Base-by-base conservation (phyloP, 305 asterid genomes). In the Fraxinus greggii region DNA sequence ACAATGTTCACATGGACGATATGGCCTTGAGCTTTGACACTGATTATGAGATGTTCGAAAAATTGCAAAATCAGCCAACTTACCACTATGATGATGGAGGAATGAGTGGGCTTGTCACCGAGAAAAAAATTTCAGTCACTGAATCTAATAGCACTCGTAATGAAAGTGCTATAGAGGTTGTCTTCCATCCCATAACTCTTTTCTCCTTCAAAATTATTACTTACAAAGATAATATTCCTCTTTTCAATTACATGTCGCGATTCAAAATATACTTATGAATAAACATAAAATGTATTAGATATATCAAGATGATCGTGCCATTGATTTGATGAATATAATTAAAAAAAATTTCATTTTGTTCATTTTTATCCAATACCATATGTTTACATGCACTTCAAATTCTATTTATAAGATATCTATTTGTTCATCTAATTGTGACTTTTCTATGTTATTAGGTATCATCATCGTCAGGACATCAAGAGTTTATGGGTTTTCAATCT, bases 101-200 rank as follows among this genome's bases (percentile, higher is more conserved):
- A 76, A 19, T 86, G 5, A 80, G 69, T 74, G 80, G 86, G 61
- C 21, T 88, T 28, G 73, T 88, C 15, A 73, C 87, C 80, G 91
- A 90, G 69, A 89, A 90, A 79, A 91, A 88, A 84, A 63, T 82
- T 72, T 83, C 96, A 0, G 83, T 83, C 79, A 78, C 89, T 2
- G 94, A 89, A 79, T 88, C 97, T 32, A 90, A 84, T 81, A 88
- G 84, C 81, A 31, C 82, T 26, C 91, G 77, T 63, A 80, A 88
- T 6, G 96, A 92, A 51, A 87, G 61, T 38, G 72, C 91, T 65
- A 77, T 87, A 12, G 93, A 90, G 97, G 97, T 91, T 54, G 28
- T 78, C 74, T 59, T 40, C 33, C 15, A 36, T 42, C 19, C 48
- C 40, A 8, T 56, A 80, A 10, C n/a, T 59, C 75, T 24, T 36